Evolutionary conservation across 441 rosid species (phyloP), one percentile per base, ranked within the genome.

Genomic region (Raphanus hybrid): DNA sequence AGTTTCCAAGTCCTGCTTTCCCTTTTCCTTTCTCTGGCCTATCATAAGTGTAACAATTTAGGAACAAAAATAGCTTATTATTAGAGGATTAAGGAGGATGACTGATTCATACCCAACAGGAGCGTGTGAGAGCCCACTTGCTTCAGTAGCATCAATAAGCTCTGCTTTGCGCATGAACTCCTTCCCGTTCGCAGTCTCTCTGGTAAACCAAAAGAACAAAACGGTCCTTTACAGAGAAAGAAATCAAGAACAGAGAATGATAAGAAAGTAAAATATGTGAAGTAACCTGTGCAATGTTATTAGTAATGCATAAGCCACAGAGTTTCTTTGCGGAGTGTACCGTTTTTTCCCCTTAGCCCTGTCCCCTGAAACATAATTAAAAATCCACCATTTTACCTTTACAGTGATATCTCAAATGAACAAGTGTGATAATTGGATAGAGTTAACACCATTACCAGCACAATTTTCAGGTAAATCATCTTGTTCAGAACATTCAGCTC

Each of bases 111-210:
- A 92, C 99, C 8, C 77, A 61, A 94, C 84, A 43, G 94, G 90
- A n/a, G 62, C 86, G 55, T 88, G 89, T 75, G 98, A 92, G 77
- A 92, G 96, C 34, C 99, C 99, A 78, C 96, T 92, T 27, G 94
- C 96, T 75, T 94, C 99, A 71, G 97, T 86, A 37, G 90, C 96
- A 85, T 92, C 99, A 75, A 92, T 90, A 69, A 94, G 92, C 77
- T 90, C 98, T 82, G 90, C 92, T 79, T 90, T 91, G 59, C 72
- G 84, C 99, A 94, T 90, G 81, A 87, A 91, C 14, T 91, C 94
- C 43, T 85, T 85, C 74, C 91, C 94, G 74, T 80, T 81, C 16
- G 84, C 43, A 67, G 88, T 89, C 74, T 73, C 91, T 88, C 99
- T 91, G 67, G 70, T 37, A 50, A 62, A 43, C 67, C 3, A 59